Evolutionary conservation across 2,329 filamentous ascomycete species (phyloP), one percentile per base, ranked within the genome.

Genomic region (Trichoderma gracile): DNA sequence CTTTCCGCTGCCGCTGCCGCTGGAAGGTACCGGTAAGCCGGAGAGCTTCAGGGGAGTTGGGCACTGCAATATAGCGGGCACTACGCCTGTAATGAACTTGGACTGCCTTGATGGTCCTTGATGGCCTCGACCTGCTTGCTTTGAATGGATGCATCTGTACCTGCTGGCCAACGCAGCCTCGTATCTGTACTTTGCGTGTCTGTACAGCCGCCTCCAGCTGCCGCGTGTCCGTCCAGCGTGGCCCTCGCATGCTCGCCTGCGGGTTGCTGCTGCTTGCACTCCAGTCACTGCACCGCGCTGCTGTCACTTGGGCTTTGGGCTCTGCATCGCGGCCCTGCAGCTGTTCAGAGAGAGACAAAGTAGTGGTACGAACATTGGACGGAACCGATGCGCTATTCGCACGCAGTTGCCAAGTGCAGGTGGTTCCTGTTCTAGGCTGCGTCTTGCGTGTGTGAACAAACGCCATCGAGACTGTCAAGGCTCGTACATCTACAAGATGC

Each of bases 251-350:
- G 33, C 33, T 38, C 33, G 21, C 27, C 47, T 60, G 57, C 47
- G 38, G 57, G 57, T 12, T 57, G 42, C 54, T 52, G 57, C 46
- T 60, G 57, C 57, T 60, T 60, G 57, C 47, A 60, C 46, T 60
- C 46, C 47, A 60, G 55, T 58, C 43, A 58, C 42, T 49, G 42
- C 56, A 21, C n/a, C 47, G 43, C 42, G 47, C 42, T 53, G 58
- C 30, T 54, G 49, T 62, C 58, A 45, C 40, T 54, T 53, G 58
- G 40, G 40, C 58, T 25, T n/a, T 46, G 38, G 58, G 47, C 58
- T 61, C 49, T 61, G 58, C 58, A 61, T 47, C 49, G 40, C 58
- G 49, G 49, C 58, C 58, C n/a, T 62, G 58, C 57, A 52, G 27
- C 49, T 3, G 1, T 30, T 23, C 25, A 33, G 49, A 52, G 25